Conservation (phyloP, 1,139 yeast species). For the Candida pseudocylindracea region DNA sequence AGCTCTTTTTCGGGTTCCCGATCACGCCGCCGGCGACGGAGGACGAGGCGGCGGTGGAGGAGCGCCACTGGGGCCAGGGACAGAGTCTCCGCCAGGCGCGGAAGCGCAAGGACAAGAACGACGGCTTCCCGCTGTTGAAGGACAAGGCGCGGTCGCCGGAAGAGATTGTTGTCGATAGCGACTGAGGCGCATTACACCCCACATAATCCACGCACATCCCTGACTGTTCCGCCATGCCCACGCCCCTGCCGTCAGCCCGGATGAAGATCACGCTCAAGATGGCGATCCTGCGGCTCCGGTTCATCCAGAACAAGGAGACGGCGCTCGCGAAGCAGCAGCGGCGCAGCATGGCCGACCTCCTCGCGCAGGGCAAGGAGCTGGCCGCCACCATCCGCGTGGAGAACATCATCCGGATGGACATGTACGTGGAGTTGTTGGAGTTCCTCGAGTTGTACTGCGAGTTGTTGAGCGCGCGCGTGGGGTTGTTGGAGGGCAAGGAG, state of each 20-base stretch:
- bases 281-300: conserved; percentile 61
- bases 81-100: conserved; percentile 51
- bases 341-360: conserved; percentile 50
- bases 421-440: conserved; percentile 63
- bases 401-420: conserved; percentile 68
- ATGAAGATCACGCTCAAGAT: conserved; percentile 56
- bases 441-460: conserved; percentile 70
- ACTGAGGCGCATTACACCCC: background rate
- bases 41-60: conserved; percentile 9
- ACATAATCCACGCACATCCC: no score
- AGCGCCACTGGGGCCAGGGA: conserved; percentile 35
- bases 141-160: conserved; percentile 48
- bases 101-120: conserved; percentile 44
- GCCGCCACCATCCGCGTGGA: conserved; percentile 77
- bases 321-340: conserved; percentile 72
- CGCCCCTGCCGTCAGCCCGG: conserved; percentile 8
- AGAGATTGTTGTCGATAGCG: conserved; percentile 46
- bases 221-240: no score
- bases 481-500: conserved; percentile 17
- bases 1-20: conserved; percentile 86
- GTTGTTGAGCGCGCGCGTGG: conserved; percentile 51
- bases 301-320: conserved; percentile 61
- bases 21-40: conserved; percentile 44
- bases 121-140: conserved; percentile 18
- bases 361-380: conserved; percentile 52